These are phyloP conservation scores for Friedmanniomyces simplex DNA, from an alignment of 495 filamentous ascomycete genomes.

Conservation along the genomic window DNA sequence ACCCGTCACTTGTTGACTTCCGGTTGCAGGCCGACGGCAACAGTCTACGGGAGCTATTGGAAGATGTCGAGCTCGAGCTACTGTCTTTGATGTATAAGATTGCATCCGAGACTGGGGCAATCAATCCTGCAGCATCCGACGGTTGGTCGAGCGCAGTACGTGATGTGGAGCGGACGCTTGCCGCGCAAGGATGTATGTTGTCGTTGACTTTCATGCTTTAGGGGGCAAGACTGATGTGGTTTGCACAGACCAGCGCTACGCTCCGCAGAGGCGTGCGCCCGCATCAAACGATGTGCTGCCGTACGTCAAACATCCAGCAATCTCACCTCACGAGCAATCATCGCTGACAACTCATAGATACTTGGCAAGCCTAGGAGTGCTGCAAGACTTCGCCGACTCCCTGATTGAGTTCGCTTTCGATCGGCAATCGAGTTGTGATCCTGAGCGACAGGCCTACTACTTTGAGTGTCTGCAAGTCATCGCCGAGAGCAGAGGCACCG, in stretches of 20 bases:
- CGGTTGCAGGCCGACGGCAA: conserved; percentile 7
- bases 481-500: conserved; percentile 33
- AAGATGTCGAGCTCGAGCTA: conserved; percentile 18
- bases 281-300: conserved; percentile 8
- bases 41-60: conserved; percentile 12
- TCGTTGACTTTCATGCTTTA: neutral
- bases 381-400: conserved; percentile 40
- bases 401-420: conserved; percentile 42
- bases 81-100: conserved; percentile 7
- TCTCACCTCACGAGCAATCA: conserved; percentile 5
- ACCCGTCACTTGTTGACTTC: conserved; percentile 2
- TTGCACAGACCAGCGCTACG: conserved; percentile 10
- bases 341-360: conserved; percentile 27
- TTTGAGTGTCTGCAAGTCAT: conserved; percentile 40
- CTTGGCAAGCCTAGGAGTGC: conserved; percentile 38
- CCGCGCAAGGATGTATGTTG: conserved; percentile 16
- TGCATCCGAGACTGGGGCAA: conserved; percentile 41
- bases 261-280: neutral
- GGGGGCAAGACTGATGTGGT: neutral
- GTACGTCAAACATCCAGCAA: conserved; percentile 10
- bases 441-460: conserved; percentile 35
- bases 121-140: conserved; percentile 51
- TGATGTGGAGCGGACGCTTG: conserved; percentile 18
- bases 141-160: conserved; percentile 11
- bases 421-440: conserved; percentile 33